Evolutionary conservation across 2,329 filamentous ascomycete species (phyloP).

Genomic region (Arachnomyces sp.): DNA sequence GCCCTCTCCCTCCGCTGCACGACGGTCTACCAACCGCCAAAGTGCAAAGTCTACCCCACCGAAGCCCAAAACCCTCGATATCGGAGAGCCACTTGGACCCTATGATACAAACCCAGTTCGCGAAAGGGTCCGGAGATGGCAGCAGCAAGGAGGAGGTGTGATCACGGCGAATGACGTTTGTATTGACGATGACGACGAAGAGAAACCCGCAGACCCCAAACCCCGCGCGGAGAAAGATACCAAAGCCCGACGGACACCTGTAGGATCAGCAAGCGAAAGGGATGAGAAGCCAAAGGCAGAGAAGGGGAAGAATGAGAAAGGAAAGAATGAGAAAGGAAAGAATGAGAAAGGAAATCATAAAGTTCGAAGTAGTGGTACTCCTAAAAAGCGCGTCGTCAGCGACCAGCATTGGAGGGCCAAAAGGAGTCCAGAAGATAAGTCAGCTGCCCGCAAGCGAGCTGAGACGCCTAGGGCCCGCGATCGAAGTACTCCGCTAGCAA

Average conservation of each 20-base stretch:
- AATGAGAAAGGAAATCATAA: constrained; percentile 14
- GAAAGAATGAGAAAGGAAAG: constrained; percentile 10
- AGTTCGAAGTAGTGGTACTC: constrained; percentile 51
- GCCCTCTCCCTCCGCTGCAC: constrained; percentile 33
- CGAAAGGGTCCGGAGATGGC: constrained; percentile 77
- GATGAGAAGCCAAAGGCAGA: constrained; percentile 12
- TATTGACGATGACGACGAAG: constrained; percentile 35
- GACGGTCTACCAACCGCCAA: constrained; percentile 38
- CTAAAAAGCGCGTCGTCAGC: constrained; percentile 86
- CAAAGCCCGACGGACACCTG: constrained; percentile 21
- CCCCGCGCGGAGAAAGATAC: constrained; percentile 22
- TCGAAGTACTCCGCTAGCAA: constrained; percentile 18
- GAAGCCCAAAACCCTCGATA: constrained; percentile 48
- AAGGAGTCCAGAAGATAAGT: constrained; percentile 42
- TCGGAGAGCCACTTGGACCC: constrained; percentile 47
- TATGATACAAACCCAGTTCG: constrained; percentile 60
- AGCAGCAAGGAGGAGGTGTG: constrained; percentile 65
- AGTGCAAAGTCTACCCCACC: constrained; percentile 48
- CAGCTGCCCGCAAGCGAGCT: constrained; percentile 25
- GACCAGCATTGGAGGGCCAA: constrained; percentile 73
- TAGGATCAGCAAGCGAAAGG: constrained; percentile 13
- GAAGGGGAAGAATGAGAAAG: constrained; percentile 5
- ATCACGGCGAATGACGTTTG: constrained; percentile 55
- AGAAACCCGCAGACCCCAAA: constrained; percentile 15
- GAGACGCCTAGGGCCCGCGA: constrained; percentile 24